Evolutionary conservation across 768 basidiomycete genomes (phyloP).

Genomic region (Mycena crocata): DNA sequence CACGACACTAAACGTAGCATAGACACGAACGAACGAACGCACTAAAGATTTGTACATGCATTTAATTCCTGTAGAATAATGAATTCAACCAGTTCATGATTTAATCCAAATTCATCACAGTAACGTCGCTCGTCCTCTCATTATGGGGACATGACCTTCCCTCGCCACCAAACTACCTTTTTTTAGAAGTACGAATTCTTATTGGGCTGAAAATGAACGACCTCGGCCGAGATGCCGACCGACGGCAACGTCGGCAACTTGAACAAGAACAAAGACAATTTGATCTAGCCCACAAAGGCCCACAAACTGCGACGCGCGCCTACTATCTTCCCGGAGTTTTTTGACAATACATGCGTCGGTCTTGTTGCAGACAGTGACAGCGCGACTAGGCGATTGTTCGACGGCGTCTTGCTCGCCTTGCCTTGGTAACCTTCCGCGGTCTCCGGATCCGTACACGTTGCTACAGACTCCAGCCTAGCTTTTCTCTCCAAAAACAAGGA

Average conservation of each 20-base stretch:
- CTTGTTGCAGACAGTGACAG: slow-evolving; percentile 6
- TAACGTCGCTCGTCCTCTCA: too few relatives aligned
- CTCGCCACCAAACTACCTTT: too few relatives aligned
- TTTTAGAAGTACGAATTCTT: background rate
- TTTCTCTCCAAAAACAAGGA: background rate
- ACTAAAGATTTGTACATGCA: background rate
- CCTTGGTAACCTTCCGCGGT: slow-evolving; percentile 8
- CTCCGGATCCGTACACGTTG: background rate
- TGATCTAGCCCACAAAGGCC: background rate
- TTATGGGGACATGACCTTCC: too few relatives aligned
- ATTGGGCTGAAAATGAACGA: background rate
- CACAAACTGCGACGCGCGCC: background rate
- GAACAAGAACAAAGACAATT: background rate
- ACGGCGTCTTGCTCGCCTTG: slow-evolving; percentile 13
- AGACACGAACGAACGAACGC: background rate
- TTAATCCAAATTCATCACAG: too few relatives aligned
- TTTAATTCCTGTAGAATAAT: background rate
- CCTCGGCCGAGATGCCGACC: slow-evolving; percentile 16
- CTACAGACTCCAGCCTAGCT: background rate
- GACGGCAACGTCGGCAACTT: background rate
- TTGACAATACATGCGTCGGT: background rate
- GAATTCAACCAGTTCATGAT: background rate
- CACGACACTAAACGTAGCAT: background rate
- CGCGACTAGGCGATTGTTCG: background rate
- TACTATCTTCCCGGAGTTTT: background rate